Percentiles rank a stretch among this genome's conserved stretches.
Conservation (phyloP, 1,139 yeast genomes). For the Kodamaea ohmeri region DNA sequence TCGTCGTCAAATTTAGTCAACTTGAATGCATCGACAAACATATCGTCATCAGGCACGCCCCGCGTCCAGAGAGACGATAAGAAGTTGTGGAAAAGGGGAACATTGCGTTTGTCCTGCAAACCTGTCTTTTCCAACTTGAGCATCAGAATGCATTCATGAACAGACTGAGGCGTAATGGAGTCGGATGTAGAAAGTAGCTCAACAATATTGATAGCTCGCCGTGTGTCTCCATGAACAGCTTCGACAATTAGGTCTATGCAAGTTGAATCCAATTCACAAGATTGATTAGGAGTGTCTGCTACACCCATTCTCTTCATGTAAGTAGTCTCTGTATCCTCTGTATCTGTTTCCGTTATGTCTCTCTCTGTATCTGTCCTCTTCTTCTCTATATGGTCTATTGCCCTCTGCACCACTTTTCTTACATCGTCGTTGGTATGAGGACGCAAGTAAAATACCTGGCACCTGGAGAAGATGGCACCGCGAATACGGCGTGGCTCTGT, state of each 20-base stretch:
- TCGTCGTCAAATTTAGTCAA: slow-evolving; percentile 8
- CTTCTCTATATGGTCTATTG: slow-evolving; percentile 21
- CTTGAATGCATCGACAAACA: slow-evolving; percentile 13
- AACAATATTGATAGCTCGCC: slow-evolving; percentile 32
- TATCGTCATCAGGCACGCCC: slow-evolving; percentile 16
- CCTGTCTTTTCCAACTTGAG: slow-evolving; percentile 14
- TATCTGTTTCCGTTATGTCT: not conserved
- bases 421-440: slow-evolving; percentile 22
- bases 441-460: slow-evolving; percentile 35
- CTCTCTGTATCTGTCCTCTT: too few relatives aligned
- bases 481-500: slow-evolving; percentile 36
- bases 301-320: not conserved
- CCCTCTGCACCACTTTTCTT: slow-evolving; percentile 22
- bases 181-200: slow-evolving; percentile 22
- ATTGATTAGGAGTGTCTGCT: slow-evolving; percentile 22
- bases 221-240: slow-evolving; percentile 31
- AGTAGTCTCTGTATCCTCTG: not conserved
- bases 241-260: slow-evolving; percentile 19
- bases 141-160: slow-evolving; percentile 12
- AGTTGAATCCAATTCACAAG: slow-evolving; percentile 12
- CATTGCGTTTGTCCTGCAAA: slow-evolving; percentile 15
- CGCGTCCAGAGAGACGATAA: slow-evolving; percentile 14
- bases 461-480: slow-evolving; percentile 40
- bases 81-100: slow-evolving; percentile 13
- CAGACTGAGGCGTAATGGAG: slow-evolving; percentile 1